Base-by-base conservation (phyloP, 2,329 filamentous ascomycete genomes). In the Aureobasidium melanogenum region DNA sequence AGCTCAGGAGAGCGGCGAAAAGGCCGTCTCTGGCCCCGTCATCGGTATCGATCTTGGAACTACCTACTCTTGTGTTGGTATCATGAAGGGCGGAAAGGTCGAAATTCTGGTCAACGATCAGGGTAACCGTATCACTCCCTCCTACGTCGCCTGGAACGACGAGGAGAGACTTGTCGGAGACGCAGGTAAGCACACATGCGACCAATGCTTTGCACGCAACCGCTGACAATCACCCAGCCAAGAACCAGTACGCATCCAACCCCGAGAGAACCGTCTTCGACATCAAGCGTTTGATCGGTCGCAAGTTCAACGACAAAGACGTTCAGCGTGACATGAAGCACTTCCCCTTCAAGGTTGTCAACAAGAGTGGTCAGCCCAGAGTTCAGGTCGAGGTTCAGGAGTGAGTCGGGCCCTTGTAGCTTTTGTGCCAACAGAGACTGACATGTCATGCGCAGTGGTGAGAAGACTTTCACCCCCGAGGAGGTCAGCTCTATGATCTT, bases 101-200 rank as follows among this genome's bases (percentile, higher is more conserved):
- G 91, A 96, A 74, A 96, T 96, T 80, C 83, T 96, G 70, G 89
- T 90, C 79, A 96, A 96, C 82, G 91, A 96, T 79, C 91, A 96
- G 82, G 91, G 91, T 82, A 91, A 96, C 85, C 89, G 91, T 81
- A 96, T 96, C 69, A 96, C 91, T 70, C 91, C 91, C 61, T 74
- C 73, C n/a, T 75, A 71, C 67, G 73, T 75, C 46, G 73, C 73
- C 61, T 74, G 96, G 78, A 97, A 91, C 77, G 92, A 97, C 71
- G 91, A 97, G 66, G 94, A 97, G 80, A 88, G 94, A 74, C 83
- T 99, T 68, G 91, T 99, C 69, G 94, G 94, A 83, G 94, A 99
- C 77, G 91, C 94, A 72, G 75, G 75, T 59, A 77, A n/a, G 63
- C 50, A 28, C 12, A 26, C 9, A 32, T 22, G 5, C n/a, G 15